Percentiles rank a stretch among this genome's conserved stretches.
These are phyloP conservation scores for Backusella tuberculispora DNA, from an alignment of 192 early-diverging fungal species.

Conservation along the genomic window DNA sequence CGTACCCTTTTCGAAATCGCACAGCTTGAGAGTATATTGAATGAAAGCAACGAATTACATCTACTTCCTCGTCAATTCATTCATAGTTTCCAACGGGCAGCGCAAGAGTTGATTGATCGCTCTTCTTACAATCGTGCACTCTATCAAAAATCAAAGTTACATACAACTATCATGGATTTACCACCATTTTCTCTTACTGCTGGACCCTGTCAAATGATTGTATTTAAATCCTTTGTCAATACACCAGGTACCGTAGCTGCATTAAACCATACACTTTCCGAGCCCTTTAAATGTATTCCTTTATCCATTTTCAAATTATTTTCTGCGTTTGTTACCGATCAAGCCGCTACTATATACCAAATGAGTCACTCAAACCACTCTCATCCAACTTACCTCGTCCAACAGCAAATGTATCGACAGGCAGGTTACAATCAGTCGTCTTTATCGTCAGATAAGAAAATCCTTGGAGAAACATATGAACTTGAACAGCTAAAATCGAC, in stretches of 20 bases:
- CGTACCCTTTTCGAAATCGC: slow-evolving; percentile 16
- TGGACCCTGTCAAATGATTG: slow-evolving; percentile 34
- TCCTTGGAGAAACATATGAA: background rate
- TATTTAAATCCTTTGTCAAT: slow-evolving; percentile 33
- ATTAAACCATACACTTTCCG: slow-evolving; percentile 24
- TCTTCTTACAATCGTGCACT: slow-evolving; percentile 22
- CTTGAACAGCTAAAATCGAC: background rate
- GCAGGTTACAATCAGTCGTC: background rate
- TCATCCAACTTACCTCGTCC: slow-evolving; percentile 11
- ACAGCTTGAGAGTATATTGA: background rate
- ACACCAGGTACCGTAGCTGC: slow-evolving; percentile 24
- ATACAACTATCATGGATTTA: slow-evolving; percentile 28
- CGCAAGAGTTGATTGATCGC: slow-evolving; percentile 10
- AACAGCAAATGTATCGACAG: slow-evolving; percentile 21
- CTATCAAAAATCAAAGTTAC: slow-evolving; percentile 23
- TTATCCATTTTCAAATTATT: slow-evolving; percentile 22
- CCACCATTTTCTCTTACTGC: slow-evolving; percentile 36
- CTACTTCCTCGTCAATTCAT: slow-evolving; percentile 16
- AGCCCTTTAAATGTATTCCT: slow-evolving; percentile 29
- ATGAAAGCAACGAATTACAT: background rate
- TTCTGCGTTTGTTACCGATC: slow-evolving; percentile 21
- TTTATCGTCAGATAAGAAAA: background rate
- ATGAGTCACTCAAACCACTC: background rate
- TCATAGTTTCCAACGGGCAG: slow-evolving; percentile 6
- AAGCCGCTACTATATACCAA: slow-evolving; percentile 23